A percentile compares a stretch with the other conserved stretches of the same genome.
phyloP scores from a whole-genome alignment of 2,329 filamentous ascomycete species.

The Colletotrichum sp. region DNA sequence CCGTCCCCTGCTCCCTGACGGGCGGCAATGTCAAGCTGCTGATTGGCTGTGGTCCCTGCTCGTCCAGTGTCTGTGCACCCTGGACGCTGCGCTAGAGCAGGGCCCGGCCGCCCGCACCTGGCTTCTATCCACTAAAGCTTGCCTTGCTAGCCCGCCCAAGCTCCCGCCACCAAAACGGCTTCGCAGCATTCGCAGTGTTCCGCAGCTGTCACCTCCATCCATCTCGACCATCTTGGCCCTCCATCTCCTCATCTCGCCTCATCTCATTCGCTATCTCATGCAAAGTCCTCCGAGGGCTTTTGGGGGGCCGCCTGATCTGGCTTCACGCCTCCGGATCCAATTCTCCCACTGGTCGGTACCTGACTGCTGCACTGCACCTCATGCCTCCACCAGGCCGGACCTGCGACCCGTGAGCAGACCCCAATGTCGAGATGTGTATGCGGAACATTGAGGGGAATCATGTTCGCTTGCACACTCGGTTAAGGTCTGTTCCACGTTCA shows the following conservation, averaged over 20 bases:
- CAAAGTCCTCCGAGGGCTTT: neutral
- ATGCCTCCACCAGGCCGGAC: neutral
- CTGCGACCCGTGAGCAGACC: neutral
- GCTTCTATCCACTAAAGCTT: neutral
- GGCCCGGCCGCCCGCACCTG: neutral
- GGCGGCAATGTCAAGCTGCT: conserved; percentile 28
- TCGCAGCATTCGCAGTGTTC: neutral
- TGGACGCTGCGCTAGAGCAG: neutral
- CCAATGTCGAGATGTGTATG: neutral
- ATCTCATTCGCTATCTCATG: neutral
- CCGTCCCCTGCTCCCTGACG: conserved; percentile 18
- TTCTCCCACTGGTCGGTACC: conserved; percentile 1
- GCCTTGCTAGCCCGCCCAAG: neutral
- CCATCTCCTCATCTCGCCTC: neutral
- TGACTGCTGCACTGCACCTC: conserved; percentile 4
- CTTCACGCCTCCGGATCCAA: neutral
- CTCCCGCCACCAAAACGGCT: neutral
- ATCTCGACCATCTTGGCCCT: neutral
- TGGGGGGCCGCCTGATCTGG: neutral
- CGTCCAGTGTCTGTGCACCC: neutral
- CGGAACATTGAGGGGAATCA: neutral
- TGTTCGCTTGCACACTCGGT: neutral
- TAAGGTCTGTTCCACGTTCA: neutral
- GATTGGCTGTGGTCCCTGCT: conserved; percentile 23
- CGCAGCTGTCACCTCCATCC: neutral